phyloP scores from a whole-genome alignment of 805 yeast species.

The Komagataella pastoris region DNA sequence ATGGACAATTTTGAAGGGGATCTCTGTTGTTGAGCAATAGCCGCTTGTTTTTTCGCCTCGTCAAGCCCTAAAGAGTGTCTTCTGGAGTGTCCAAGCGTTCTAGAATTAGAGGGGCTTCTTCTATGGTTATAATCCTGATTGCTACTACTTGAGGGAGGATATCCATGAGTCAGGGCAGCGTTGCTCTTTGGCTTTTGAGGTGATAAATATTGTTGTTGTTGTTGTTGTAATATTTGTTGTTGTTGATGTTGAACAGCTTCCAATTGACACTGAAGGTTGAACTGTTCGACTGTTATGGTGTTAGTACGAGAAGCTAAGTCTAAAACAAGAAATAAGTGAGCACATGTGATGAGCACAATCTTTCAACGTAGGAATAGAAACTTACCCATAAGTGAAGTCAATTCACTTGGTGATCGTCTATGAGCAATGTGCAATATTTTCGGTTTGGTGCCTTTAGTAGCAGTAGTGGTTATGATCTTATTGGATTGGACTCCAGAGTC shows the following conservation, averaged over 20 bases:
- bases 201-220: slow-evolving; percentile 24
- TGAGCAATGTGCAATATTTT: slow-evolving; percentile 87
- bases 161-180: slow-evolving; percentile 7
- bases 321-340: slow-evolving; percentile 6
- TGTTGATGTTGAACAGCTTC: slow-evolving; percentile 88
- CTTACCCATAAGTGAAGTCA: slow-evolving; percentile 78
- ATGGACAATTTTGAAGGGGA: slow-evolving; percentile 18
- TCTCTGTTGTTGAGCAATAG: slow-evolving; percentile 72
- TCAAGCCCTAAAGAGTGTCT: slow-evolving; percentile 85
- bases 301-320: background rate
- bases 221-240: slow-evolving; percentile 73
- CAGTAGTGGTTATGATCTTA: slow-evolving; percentile 12
- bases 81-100: slow-evolving; percentile 57
- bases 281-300: slow-evolving; percentile 48
- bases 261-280: slow-evolving; percentile 80
- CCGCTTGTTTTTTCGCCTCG: slow-evolving; percentile 96
- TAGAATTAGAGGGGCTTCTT: slow-evolving; percentile 15
- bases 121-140: slow-evolving; percentile 2
- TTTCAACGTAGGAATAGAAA: slow-evolving; percentile 4
- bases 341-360: background rate
- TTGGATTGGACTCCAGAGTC: background rate
- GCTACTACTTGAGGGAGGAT: slow-evolving; percentile 7
- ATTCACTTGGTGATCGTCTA: slow-evolving; percentile 88
- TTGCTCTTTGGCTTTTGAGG: slow-evolving; percentile 9
- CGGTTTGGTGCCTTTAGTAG: slow-evolving; percentile 25